Conservation (phyloP, 1,284 basidiomycete species). For the Acaromyces ingoldii region DNA sequence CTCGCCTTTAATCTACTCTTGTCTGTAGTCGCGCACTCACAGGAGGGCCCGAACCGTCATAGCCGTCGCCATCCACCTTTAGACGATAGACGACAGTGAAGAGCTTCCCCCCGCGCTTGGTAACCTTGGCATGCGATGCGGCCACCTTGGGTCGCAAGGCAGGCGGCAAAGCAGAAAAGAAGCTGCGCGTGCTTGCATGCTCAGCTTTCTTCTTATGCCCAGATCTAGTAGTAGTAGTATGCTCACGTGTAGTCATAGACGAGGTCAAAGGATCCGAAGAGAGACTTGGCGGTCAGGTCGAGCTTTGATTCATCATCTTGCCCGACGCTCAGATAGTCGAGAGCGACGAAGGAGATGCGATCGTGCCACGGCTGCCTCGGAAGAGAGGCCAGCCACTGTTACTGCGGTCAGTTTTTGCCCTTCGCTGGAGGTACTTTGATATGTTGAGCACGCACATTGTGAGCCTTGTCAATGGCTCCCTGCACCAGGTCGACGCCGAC, state of each 20-base stretch:
- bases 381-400: background rate
- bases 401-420: too few relatives aligned
- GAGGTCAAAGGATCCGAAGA: background rate
- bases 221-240: too few relatives aligned
- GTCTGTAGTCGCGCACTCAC: background rate
- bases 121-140: background rate
- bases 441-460: background rate
- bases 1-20: background rate
- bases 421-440: too few relatives aligned
- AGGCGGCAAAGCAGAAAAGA: constrained; percentile 2
- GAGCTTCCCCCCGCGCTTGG: background rate
- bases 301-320: too few relatives aligned
- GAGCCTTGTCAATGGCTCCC: background rate
- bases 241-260: constrained; percentile 6
- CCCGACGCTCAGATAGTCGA: too few relatives aligned
- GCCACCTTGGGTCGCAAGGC: background rate
- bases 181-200: too few relatives aligned
- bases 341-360: background rate
- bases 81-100: background rate
- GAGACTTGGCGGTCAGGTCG: too few relatives aligned
- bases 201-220: too few relatives aligned
- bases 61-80: background rate
- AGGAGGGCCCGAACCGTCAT: background rate
- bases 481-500: background rate
- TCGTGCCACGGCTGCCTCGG: background rate